Percentiles rank a stretch among this genome's conserved stretches.
These are phyloP conservation scores for Plenodomus lindquistii DNA, from an alignment of 2,329 filamentous ascomycete species.

Conservation along the genomic window DNA sequence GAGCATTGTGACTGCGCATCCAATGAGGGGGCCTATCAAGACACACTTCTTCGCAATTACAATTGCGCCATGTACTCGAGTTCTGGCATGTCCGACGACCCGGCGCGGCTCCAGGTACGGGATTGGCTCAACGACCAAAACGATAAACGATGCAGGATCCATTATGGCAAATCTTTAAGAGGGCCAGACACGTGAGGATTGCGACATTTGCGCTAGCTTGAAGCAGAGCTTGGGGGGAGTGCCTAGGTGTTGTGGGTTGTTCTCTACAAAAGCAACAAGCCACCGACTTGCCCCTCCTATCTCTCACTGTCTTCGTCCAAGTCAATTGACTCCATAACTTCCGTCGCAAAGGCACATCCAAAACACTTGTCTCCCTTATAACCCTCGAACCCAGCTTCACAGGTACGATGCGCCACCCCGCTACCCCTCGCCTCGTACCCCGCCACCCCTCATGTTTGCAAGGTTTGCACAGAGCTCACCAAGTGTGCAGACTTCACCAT, in stretches of 20 bases:
- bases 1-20: too few species aligned
- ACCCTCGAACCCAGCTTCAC: constrained; percentile 1
- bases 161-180: constrained; percentile 33
- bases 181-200: constrained; percentile 33
- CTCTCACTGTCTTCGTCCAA: constrained; percentile 4
- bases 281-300: constrained; percentile 16
- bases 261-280: constrained; percentile 28
- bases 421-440: constrained; percentile 24
- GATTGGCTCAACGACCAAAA: constrained; percentile 27
- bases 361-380: not conserved
- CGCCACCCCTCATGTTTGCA: constrained; percentile 37
- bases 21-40: too few species aligned
- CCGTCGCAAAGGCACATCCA: not conserved
- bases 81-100: constrained; percentile 26
- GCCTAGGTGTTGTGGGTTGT: constrained; percentile 9
- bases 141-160: constrained; percentile 16
- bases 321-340: not conserved
- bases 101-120: constrained; percentile 10
- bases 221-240: constrained; percentile 16
- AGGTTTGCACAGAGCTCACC: constrained; percentile 26
- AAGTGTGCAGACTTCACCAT: constrained; percentile 24
- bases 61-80: not conserved
- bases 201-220: constrained; percentile 41
- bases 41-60: not conserved
- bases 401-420: constrained; percentile 11